Base-by-base conservation (phyloP, 2,329 filamentous ascomycete genomes). In the Anthostomella pinea region DNA sequence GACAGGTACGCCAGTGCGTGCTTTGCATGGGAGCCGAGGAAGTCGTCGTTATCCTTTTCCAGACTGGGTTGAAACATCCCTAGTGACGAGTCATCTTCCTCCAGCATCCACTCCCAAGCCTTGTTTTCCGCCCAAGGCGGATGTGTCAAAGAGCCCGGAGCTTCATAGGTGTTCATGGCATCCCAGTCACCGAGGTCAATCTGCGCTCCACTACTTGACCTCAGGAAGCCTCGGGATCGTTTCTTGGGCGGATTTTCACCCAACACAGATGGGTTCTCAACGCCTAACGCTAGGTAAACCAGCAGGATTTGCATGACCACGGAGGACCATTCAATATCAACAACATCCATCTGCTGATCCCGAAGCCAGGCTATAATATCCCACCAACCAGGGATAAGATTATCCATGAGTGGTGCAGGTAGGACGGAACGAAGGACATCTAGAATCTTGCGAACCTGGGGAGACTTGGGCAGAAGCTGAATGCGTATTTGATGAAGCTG, bases 71-170 rank as follows among this genome's bases (percentile, higher is more conserved):
- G 54, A 34, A 52, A 56, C 45, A 51, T 53, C 23, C 31, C 48
- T 6, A 42, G 41, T 20, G 57, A 42, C 25, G 60, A 55, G 32
- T 68, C 59, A 23, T 75, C 71, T 41, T 77, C 69, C 38, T 85
- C 79, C 34, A 81, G 62, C 26, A 84, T 70, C 85, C 85, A 90
- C 24, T 78, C 71, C 86, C 86, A 91, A 2, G 79, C 75, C 35
- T 68, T 66, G 41, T 69, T 78, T 47, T 78, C 73, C 65, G 83
- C 68, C 79, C 79, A 83, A 4, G 65, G 39, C 1, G 79, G 72
- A 41, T 65, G 73, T 2, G 67, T 67, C 4, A 69, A 56, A 2
- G 74, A 70, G 35, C 71, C 74, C 3, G 65, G 62, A 8, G 66
- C 64, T 46, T 76, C 72, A 11, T 65, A 60, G 9, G 52, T 46